phyloP scores from a whole-genome alignment of 1,284 basidiomycete genomes.

The Sphagnurus paluster region DNA sequence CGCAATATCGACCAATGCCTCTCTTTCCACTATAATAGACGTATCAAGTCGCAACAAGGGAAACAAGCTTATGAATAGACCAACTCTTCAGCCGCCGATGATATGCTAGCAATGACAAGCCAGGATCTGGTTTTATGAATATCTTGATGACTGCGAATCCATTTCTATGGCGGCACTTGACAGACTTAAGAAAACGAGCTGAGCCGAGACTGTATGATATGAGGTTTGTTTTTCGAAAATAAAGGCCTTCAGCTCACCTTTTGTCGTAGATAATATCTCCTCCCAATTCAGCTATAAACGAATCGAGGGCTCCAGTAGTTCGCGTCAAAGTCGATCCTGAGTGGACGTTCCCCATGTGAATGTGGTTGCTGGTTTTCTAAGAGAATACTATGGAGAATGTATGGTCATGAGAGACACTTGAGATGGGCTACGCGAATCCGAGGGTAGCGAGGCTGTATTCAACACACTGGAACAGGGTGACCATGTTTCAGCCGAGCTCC shows the following conservation, averaged over 20 bases:
- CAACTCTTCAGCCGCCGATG: slow-evolving; percentile 66
- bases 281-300: slow-evolving; percentile 86
- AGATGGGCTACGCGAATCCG: too few relatives aligned
- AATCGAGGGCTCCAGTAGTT: slow-evolving; percentile 80
- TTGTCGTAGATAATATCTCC: slow-evolving; percentile 88
- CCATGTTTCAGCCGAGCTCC: too few relatives aligned
- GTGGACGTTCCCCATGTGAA: slow-evolving; percentile 72
- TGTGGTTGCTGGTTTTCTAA: neutral
- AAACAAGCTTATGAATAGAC: slow-evolving; percentile 16
- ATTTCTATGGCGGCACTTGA: slow-evolving; percentile 43
- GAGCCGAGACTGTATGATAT: slow-evolving; percentile 66
- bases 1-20: slow-evolving; percentile 80
- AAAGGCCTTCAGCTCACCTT: slow-evolving; percentile 53
- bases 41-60: neutral
- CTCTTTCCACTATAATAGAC: slow-evolving; percentile 68
- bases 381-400: too few relatives aligned
- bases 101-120: slow-evolving; percentile 66
- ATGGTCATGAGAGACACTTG: too few relatives aligned
- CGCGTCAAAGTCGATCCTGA: slow-evolving; percentile 65
- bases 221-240: neutral
- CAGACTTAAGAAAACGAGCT: slow-evolving; percentile 95
- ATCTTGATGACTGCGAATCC: slow-evolving; percentile 64
- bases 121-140: slow-evolving; percentile 81
- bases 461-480: too few relatives aligned
- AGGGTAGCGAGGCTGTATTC: too few relatives aligned